Base-by-base conservation (phyloP, 179 eudicot genomes). In the Nepenthes alata region DNA sequence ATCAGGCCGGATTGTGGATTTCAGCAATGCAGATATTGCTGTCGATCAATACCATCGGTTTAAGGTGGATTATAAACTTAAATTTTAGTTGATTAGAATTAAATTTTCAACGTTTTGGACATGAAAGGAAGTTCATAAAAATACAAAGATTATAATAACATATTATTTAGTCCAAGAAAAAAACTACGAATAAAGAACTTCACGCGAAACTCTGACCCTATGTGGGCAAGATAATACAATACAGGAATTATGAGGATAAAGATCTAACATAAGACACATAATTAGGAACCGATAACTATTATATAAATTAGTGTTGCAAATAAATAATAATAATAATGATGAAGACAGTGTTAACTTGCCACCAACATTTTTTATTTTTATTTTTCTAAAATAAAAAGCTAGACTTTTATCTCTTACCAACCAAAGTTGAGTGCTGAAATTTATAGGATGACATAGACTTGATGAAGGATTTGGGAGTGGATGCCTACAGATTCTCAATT, bases 31-130 rank as follows among this genome's bases (percentile, higher is more conserved):
- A 2, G 80, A 89, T 62, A 66, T 67, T 0, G 83, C 96, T 7
- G 96, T 93, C n/a, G 96, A 93, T 83, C 96, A 89, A 54, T 93
- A 93, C 72, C 98, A 89, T 79, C 86, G 96, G 35, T 91, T 88
- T 50, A 66, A 91, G 96, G 83, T 79, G 41, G 16, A 0, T 65
- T 50, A n/a, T 44, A 3, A 4, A 8, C 38, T 38, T 36, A 6
- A 2, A 36, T 58, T 15, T 55, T 55, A 25, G 13, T 52, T 7
- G 0, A 52, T 52, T 52, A 25, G 55, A 52, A 14, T n/a, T 15
- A 3, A 52, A 11, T 52, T 15, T 4, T 45, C 8, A 45, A 5
- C 1, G 11, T 45, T 45, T 6, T 45, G 11, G 11, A 5, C 49
- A 45, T 45, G 8, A 45, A 5, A 45, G 6, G 11, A 11, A 45